Base-by-base conservation (phyloP, 495 filamentous ascomycete species). In the Tuber borchii region DNA sequence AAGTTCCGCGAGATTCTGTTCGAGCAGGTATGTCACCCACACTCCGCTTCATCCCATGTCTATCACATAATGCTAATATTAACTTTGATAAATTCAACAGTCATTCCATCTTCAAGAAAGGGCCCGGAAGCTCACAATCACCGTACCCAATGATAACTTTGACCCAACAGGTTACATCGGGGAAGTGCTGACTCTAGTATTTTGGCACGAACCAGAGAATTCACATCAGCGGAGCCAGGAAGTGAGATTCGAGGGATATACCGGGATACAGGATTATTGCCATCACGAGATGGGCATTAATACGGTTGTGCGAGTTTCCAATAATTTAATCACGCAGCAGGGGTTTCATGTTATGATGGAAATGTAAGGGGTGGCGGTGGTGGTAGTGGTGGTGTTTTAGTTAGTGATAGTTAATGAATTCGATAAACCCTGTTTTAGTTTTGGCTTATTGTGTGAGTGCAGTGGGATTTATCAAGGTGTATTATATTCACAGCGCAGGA, bases 1-100 rank as follows among this genome's bases (percentile, higher is more conserved):
- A 74, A 73, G n/a, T 74, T 72, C 40, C 73, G 42, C 73, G 73
- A 73, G 69, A 73, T 74, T 17, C 16, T 9, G 14, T 9, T 73
- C n/a, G 73, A 74, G 46, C 73, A 74, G 1, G 69, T 48, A 46
- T 45, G 26, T 17, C n/a, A 72, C 31, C 12, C 26, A 1, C 56
- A 34, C 26, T 0, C 51, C 51, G 1, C 48, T 31, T 17, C 14
- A 19, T 14, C 56, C 7, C 42, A 9, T 12, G 39, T 26, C 51
- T 2, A 7, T 16, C n/a, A 4, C 26, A 26, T 61, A 2, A 26
- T 31, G 10, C n/a, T 19, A 0, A 65, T 34, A 14, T 16, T 7
- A 34, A 31, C 12, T 3, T 19, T 7, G 31, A 31, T 65, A 34
- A 65, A 65, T 10, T n/a, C 26, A 31, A 65, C 56, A 65, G 56